Evolutionary conservation across 108 stramenopile species (phyloP), one percentile per base, ranked within the genome.

Genomic region (Stephanodiscus minutulus): DNA sequence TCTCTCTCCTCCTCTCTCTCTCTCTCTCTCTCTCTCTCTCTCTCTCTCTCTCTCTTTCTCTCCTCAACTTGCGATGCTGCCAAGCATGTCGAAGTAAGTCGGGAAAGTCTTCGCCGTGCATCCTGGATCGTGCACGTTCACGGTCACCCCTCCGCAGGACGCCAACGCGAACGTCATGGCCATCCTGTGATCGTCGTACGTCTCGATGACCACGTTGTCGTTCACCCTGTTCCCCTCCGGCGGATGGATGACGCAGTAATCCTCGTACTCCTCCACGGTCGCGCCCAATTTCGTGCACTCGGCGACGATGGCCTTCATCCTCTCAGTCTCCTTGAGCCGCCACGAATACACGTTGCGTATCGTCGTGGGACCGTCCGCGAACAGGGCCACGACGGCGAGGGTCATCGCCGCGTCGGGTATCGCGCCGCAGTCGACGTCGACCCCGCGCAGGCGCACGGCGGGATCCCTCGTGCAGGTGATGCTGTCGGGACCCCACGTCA

Each of bases 381-480:
- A 96, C 10, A 98, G 73, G 0, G 96, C 98, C 7, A 93, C 95
- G 22, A 97, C 96, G 18, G 97, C 97, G 29, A 98, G 82, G 21
- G 97, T 98, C 98, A 98, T 98, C 56, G 98, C 96, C 50, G 96
- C 98, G 86, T 98, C 98, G 7, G 98, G 98, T 59, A 98, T 98
- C 60, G 92, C 93, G 11, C 93, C 93, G 84, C 97, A 98, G 71
- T 98, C 97, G 21, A 98, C 96, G 79, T 97, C 96, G 8, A 96
- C 93, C 9, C 98, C 94, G 83, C 88, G 92, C 37, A 98, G 87
- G 27, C 73, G 78, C 0, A 82, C 81, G 18, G 48, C 70, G 8
- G 88, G 86, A 70, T 95, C 93, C 35, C 96, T 75, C 22, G 91
- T 88, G 46, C 97, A 95, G 20, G 97, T 97, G 64, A 98, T 98